phyloP scores from a whole-genome alignment of 306 rosid genomes.

The Acacia acuminata region DNA sequence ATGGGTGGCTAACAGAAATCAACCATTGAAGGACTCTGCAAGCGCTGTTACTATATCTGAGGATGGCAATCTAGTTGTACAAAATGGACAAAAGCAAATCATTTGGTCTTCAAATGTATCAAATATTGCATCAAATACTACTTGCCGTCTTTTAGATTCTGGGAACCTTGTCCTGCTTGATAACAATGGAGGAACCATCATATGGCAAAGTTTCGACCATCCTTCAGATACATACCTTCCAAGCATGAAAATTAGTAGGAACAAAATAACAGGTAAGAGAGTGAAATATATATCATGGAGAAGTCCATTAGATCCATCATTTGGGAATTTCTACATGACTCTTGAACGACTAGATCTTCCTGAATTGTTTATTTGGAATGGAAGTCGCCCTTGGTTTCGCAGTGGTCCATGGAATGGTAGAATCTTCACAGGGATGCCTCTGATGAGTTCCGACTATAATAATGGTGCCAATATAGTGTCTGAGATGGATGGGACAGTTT shows the following conservation, averaged over 20 bases:
- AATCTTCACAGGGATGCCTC: not conserved
- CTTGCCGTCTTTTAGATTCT: conserved; percentile 30
- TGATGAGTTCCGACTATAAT: not conserved
- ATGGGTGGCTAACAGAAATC: not conserved
- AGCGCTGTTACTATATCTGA: not conserved
- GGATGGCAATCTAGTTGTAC: not conserved
- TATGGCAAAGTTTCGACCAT: conserved; percentile 14
- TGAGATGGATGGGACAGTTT: not conserved
- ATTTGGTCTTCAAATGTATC: conserved; percentile 11
- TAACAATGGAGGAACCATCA: not conserved
- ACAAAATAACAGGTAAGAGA: not conserved
- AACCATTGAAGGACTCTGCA: not conserved
- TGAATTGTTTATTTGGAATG: conserved; percentile 29
- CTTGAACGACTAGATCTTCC: conserved; percentile 6
- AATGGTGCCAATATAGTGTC: not conserved
- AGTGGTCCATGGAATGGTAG: not conserved
- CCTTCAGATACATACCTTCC: not conserved
- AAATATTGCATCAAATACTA: not conserved
- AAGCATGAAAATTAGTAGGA: not conserved
- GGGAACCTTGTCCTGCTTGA: conserved; percentile 23
- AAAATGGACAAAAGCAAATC: not conserved
- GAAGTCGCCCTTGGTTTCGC: not conserved
- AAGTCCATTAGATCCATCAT: conserved; percentile 4
- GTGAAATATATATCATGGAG: not conserved
- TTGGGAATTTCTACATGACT: not conserved